These are phyloP conservation scores for Tolypocladium endophyticum DNA, from an alignment of 2,329 filamentous ascomycete genomes.

Conservation along the genomic window DNA sequence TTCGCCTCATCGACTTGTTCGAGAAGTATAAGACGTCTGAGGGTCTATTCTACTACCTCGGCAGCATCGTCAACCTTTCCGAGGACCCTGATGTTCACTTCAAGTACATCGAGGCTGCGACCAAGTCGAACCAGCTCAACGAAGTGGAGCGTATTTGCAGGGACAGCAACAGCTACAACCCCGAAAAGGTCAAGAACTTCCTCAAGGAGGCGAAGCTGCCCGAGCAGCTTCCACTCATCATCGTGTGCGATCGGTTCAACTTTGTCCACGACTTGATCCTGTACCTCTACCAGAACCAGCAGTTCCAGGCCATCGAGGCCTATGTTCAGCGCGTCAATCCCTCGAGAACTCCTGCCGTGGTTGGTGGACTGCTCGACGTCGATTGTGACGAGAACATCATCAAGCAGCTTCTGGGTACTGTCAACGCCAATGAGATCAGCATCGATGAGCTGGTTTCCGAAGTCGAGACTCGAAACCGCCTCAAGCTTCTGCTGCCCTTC, in stretches of 20 bases:
- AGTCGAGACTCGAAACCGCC: slow-evolving; percentile 89
- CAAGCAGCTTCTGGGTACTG: slow-evolving; percentile 77
- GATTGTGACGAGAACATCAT: slow-evolving; percentile 96
- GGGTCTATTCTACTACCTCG: slow-evolving; percentile 95
- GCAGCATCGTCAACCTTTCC: slow-evolving; percentile 93
- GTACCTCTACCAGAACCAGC: slow-evolving; percentile 97
- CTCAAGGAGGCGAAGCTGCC: slow-evolving; percentile 88
- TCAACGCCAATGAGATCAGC: slow-evolving; percentile 74
- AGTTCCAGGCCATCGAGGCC: slow-evolving; percentile 97
- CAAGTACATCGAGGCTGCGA: slow-evolving; percentile 98
- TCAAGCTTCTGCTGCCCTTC: slow-evolving; percentile 94
- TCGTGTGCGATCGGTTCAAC: slow-evolving; percentile 98
- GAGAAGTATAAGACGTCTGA: slow-evolving; percentile 97
- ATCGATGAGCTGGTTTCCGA: slow-evolving; percentile 91
- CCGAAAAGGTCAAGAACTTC: slow-evolving; percentile 98
- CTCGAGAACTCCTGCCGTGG: slow-evolving; percentile 76
- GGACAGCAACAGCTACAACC: slow-evolving; percentile 81
- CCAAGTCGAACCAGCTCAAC: slow-evolving; percentile 82
- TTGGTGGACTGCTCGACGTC: slow-evolving; percentile 88
- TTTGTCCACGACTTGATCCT: slow-evolving; percentile 95
- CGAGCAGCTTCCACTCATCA: slow-evolving; percentile 92
- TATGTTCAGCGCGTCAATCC: slow-evolving; percentile 98
- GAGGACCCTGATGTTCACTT: slow-evolving; percentile 94
- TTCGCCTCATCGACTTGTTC: slow-evolving; percentile 79
- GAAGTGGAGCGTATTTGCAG: slow-evolving; percentile 97